phyloP scores from a whole-genome alignment of 768 basidiomycete genomes.

The Saitozyma podzolica region DNA sequence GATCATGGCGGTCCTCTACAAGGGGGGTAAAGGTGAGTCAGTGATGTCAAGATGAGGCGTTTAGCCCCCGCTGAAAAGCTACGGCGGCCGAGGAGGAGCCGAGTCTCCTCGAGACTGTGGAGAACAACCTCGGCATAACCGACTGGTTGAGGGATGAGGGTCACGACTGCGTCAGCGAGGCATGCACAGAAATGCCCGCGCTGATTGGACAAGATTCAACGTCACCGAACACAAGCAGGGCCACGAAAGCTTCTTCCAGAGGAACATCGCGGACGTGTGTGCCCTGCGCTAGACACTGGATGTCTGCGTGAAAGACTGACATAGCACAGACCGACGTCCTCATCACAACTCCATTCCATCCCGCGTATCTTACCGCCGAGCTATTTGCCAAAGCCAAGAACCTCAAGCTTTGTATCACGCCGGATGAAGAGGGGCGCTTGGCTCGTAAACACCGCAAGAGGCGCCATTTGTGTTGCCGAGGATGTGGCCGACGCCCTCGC shows the following conservation, averaged over 20 bases:
- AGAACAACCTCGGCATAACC: conserved; percentile 68
- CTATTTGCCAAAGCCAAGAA: conserved; percentile 69
- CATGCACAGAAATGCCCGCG: too few relatives aligned
- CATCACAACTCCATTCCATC: conserved; percentile 52
- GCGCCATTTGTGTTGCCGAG: conserved; percentile 83
- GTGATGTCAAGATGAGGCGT: too few relatives aligned
- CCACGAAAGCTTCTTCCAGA: conserved; percentile 74
- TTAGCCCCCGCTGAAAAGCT: too few relatives aligned
- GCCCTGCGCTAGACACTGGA: conserved; percentile 38
- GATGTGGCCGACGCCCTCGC: conserved; percentile 74
- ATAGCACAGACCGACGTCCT: conserved; percentile 20
- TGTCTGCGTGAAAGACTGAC: neutral
- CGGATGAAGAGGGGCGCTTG: conserved; percentile 91
- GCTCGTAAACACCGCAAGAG: conserved; percentile 91
- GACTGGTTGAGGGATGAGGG: conserved; percentile 70
- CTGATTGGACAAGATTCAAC: conserved; percentile 52
- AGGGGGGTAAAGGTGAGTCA: too few relatives aligned
- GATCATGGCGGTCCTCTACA: too few relatives aligned
- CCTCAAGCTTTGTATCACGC: conserved; percentile 82
- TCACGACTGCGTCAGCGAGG: conserved; percentile 61
- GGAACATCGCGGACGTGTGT: conserved; percentile 70
- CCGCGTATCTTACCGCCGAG: conserved; percentile 49
- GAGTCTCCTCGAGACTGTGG: conserved; percentile 48
- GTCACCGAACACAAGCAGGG: conserved; percentile 84
- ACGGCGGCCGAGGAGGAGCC: conserved; percentile 48